Conservation (phyloP, 345 rosid genomes). For the Gynandropsis gynandra region DNA sequence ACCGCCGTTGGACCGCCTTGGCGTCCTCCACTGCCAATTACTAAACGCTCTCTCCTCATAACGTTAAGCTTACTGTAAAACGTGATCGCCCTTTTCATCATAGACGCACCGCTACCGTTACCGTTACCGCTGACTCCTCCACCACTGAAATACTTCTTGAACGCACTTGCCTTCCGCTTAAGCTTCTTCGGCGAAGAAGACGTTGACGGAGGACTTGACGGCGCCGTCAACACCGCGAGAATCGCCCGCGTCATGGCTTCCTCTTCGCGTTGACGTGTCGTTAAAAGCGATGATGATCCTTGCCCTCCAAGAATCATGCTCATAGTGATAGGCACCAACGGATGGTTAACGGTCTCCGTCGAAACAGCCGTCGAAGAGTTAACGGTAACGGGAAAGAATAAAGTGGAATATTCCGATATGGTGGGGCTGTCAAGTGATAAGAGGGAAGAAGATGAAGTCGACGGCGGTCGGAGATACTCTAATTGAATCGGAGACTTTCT, state of each 20-base stretch:
- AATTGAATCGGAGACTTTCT: conserved; percentile 30
- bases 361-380: conserved; percentile 21
- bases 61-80: conserved; percentile 36
- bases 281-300: conserved; percentile 34
- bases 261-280: conserved; percentile 39
- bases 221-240: conserved; percentile 51
- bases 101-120: background rate
- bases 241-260: conserved; percentile 55
- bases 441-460: conserved; percentile 55
- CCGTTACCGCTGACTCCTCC: conserved; percentile 18
- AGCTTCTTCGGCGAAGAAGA: conserved; percentile 28
- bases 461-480: conserved; percentile 29
- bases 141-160: conserved; percentile 30
- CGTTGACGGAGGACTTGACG: conserved; percentile 51
- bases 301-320: conserved; percentile 28
- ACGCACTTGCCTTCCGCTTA: conserved; percentile 29
- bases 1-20: conserved; percentile 26
- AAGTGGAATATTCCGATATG: conserved; percentile 42
- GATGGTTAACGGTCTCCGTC: conserved; percentile 13
- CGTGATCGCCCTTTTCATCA: conserved; percentile 46
- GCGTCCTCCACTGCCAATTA: conserved; percentile 9
- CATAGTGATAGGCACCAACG: conserved; percentile 16
- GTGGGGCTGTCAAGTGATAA: conserved; percentile 56
- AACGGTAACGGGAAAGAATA: conserved; percentile 38
- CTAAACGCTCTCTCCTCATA: conserved; percentile 33